Percentiles rank a stretch among this genome's conserved stretches.
Conservation (phyloP, 1,284 basidiomycete species). For the Boletus sp. region DNA sequence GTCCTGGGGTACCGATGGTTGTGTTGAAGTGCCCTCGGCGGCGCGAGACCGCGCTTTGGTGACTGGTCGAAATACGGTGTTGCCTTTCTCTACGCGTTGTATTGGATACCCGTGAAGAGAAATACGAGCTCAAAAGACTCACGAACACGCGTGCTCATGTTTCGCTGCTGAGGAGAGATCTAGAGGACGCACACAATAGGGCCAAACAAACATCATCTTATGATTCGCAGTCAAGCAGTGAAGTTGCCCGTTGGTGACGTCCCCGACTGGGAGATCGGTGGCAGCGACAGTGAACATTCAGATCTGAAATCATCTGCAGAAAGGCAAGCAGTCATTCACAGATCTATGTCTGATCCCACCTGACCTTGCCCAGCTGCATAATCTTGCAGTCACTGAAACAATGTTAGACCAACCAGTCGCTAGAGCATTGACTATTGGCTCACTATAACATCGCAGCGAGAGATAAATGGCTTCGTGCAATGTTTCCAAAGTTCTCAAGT, state of each 20-base stretch:
- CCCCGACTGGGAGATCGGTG: slow-evolving; percentile 56
- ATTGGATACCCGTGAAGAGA: slow-evolving; percentile 5
- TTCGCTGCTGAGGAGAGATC: background rate
- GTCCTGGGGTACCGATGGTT: slow-evolving; percentile 38
- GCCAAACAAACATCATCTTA: slow-evolving; percentile 28
- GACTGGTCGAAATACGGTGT: slow-evolving; percentile 63
- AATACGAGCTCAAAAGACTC: slow-evolving; percentile 34
- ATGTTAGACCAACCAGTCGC: slow-evolving; percentile 43
- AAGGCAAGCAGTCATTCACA: slow-evolving; percentile 41
- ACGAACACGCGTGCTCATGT: slow-evolving; percentile 77
- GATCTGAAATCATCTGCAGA: slow-evolving; percentile 47
- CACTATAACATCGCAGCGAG: slow-evolving; percentile 46
- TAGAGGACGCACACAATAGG: slow-evolving; percentile 18
- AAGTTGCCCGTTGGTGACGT: slow-evolving; percentile 50
- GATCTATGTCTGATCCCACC: slow-evolving; percentile 1
- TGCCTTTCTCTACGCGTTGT: slow-evolving; percentile 58
- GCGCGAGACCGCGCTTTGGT: slow-evolving; percentile 45
- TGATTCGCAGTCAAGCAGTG: slow-evolving; percentile 33
- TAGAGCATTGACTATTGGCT: slow-evolving; percentile 25
- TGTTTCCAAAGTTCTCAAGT: slow-evolving; percentile 68
- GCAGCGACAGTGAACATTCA: slow-evolving; percentile 34
- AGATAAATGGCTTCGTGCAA: slow-evolving; percentile 60
- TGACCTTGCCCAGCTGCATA: slow-evolving; percentile 42
- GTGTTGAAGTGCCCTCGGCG: slow-evolving; percentile 31
- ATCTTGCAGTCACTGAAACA: slow-evolving; percentile 62